A percentile compares a stretch with the other conserved stretches of the same genome.
Evolutionary conservation across 2,329 filamentous ascomycete genomes (phyloP).

Genomic region (Pestalotiopsis sp.): DNA sequence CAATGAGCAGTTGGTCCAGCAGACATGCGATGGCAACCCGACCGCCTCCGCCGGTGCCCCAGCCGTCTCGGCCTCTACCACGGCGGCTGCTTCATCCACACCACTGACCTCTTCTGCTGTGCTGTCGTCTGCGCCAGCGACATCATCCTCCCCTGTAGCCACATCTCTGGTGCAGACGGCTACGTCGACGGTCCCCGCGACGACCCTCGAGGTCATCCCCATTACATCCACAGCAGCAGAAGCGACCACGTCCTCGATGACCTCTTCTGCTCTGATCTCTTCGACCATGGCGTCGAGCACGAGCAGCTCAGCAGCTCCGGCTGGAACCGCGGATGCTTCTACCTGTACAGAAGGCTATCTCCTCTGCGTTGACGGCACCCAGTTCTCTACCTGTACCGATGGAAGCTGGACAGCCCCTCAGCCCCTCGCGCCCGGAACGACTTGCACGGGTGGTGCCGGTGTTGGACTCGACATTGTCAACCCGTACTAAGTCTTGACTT

Average conservation of each 20-base stretch:
- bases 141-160: not conserved
- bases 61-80: not conserved
- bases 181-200: not conserved
- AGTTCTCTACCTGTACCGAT: constrained; percentile 9
- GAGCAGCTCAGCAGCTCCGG: not conserved
- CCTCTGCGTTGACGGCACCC: constrained; percentile 2
- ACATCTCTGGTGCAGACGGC: not conserved
- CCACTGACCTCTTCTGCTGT: not conserved
- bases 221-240: not conserved
- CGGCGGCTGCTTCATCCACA: not conserved
- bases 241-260: not conserved
- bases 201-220: not conserved
- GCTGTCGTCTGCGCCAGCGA: not conserved
- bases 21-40: constrained; percentile 32
- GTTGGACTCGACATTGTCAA: constrained; percentile 5
- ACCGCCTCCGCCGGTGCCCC: not conserved
- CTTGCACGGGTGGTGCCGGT: constrained; percentile 1
- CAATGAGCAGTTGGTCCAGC: constrained; percentile 29
- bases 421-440: not conserved
- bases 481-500: not conserved
- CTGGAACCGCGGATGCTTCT: not conserved
- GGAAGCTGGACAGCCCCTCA: constrained; percentile 5
- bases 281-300: not conserved
- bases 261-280: not conserved
- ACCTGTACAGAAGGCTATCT: not conserved